phyloP scores from a whole-genome alignment of 176 grass and related monocot species.

The Musa itinerans region DNA sequence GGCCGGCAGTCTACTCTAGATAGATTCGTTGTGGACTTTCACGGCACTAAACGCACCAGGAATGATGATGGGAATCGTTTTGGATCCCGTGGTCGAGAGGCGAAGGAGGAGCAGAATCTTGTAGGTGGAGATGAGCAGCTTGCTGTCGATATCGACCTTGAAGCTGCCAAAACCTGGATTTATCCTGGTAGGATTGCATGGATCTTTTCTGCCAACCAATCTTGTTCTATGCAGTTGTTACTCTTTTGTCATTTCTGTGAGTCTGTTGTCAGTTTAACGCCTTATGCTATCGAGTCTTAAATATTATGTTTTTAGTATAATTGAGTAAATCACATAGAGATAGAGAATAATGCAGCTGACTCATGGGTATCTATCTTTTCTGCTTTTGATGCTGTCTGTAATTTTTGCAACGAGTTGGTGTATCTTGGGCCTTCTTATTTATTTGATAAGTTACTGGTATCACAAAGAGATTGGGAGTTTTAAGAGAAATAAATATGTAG shows the following conservation, averaged over 20 bases:
- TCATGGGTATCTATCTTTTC: background rate
- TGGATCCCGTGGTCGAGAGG: background rate
- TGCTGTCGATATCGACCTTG: constrained; percentile 40
- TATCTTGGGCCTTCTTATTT: background rate
- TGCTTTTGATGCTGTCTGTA: background rate
- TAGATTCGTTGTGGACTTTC: constrained; percentile 38
- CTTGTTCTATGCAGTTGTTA: background rate
- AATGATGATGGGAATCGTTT: constrained; percentile 22
- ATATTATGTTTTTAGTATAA: background rate
- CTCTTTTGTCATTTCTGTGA: background rate
- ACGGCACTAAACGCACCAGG: constrained; percentile 27
- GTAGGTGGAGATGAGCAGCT: constrained; percentile 13
- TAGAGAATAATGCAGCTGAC: too few species aligned
- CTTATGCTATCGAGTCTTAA: background rate
- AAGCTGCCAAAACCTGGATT: constrained; percentile 71
- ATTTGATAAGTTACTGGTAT: background rate
- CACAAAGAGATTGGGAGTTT: too few species aligned
- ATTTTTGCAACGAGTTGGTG: background rate
- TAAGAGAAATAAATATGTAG: too few species aligned
- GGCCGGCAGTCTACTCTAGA: constrained; percentile 63
- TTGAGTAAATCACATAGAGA: too few species aligned
- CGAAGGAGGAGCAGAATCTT: constrained; percentile 8
- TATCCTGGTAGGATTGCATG: constrained; percentile 53
- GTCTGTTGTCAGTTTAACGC: background rate
- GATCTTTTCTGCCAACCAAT: background rate